phyloP scores from a whole-genome alignment of 2,329 filamentous ascomycete species.

The Diaporthe citriasiana region DNA sequence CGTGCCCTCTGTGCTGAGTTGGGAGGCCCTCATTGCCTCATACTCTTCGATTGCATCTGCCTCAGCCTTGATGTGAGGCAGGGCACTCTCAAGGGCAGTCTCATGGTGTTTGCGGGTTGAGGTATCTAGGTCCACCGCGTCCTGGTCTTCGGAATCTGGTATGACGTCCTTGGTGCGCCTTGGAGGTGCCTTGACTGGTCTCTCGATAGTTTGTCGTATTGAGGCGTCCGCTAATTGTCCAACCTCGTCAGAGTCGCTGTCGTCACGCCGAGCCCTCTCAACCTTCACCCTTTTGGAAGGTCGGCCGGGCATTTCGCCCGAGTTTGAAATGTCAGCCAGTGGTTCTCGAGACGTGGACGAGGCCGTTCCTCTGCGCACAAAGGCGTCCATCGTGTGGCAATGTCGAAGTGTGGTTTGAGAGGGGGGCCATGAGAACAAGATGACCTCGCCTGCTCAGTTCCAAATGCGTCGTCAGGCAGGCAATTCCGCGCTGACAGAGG shows the following conservation, averaged over 20 bases:
- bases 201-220: slow-evolving; percentile 17
- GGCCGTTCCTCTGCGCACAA: slow-evolving; percentile 45
- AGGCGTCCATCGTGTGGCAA: slow-evolving; percentile 48
- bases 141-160: slow-evolving; percentile 46
- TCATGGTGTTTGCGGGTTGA: slow-evolving; percentile 46
- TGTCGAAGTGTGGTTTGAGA: background rate
- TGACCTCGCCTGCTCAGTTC: background rate
- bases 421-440: no score
- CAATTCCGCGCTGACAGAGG: slow-evolving; percentile 29
- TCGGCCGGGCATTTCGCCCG: slow-evolving; percentile 45
- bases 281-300: slow-evolving; percentile 54
- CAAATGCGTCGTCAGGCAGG: background rate
- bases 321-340: slow-evolving; percentile 43
- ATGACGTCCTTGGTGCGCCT: slow-evolving; percentile 33
- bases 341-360: slow-evolving; percentile 39
- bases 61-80: slow-evolving; percentile 77
- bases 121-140: slow-evolving; percentile 43
- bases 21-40: slow-evolving; percentile 75
- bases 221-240: slow-evolving; percentile 44
- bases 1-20: slow-evolving; percentile 55
- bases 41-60: slow-evolving; percentile 84
- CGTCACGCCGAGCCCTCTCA: slow-evolving; percentile 44
- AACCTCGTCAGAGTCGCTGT: slow-evolving; percentile 53
- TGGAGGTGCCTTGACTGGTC: background rate
- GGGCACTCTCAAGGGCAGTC: slow-evolving; percentile 79